These are phyloP conservation scores for Scenedesmus sp. DNA, from an alignment of 163 green algal species.

Conservation along the genomic window DNA sequence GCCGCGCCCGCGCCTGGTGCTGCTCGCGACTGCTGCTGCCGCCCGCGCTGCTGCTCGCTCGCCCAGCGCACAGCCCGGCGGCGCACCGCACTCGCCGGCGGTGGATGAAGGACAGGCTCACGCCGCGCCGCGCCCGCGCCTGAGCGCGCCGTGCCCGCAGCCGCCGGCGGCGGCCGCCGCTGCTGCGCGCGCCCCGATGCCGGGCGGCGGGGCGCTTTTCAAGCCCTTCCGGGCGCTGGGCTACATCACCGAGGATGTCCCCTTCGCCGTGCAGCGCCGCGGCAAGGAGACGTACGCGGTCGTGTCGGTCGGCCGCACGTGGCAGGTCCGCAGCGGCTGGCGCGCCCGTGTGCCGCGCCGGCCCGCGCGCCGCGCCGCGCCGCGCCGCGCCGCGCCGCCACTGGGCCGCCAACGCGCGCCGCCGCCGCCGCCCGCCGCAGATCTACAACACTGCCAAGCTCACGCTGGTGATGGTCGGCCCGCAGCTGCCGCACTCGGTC, in stretches of 20 bases:
- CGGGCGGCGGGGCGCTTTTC: slow-evolving; percentile 66
- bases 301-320: slow-evolving; percentile 88
- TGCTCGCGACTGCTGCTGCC: too few relatives aligned
- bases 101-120: too few relatives aligned
- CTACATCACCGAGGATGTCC: slow-evolving; percentile 89
- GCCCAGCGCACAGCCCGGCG: too few relatives aligned
- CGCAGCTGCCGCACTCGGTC: slow-evolving; percentile 80
- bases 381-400: not conserved
- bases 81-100: too few relatives aligned
- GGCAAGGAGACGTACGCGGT: slow-evolving; percentile 88
- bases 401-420: not conserved
- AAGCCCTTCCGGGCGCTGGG: slow-evolving; percentile 90
- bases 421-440: slow-evolving; percentile 51
- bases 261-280: slow-evolving; percentile 82
- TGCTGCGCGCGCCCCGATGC: too few relatives aligned
- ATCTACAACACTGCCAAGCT: slow-evolving; percentile 91
- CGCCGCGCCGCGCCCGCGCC: too few relatives aligned
- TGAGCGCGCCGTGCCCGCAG: too few relatives aligned
- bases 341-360: not conserved
- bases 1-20: too few relatives aligned
- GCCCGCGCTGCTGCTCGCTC: too few relatives aligned
- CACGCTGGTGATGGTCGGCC: slow-evolving; percentile 80
- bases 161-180: too few relatives aligned
- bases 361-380: too few relatives aligned
- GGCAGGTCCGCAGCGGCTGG: slow-evolving; percentile 71